Evolutionary conservation across 139 green algal genomes (phyloP).

Genomic region (Pedinophyceae sp.): DNA sequence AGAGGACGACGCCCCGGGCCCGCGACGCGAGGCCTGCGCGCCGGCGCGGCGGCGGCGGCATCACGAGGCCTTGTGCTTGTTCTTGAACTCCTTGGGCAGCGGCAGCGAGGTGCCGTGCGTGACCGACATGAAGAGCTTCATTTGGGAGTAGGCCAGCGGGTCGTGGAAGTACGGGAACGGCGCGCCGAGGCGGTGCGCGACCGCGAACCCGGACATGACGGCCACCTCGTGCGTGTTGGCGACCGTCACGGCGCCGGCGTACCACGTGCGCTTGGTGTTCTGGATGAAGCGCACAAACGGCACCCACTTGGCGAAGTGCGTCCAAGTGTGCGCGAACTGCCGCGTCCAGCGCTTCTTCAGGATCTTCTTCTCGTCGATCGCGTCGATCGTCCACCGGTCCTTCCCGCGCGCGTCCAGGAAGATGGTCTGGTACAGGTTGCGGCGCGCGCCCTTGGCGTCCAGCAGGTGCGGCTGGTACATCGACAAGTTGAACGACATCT

Average conservation of each 20-base stretch:
- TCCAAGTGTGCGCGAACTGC: slow-evolving; percentile 53
- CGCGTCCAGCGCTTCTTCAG: slow-evolving; percentile 32
- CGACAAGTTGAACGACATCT: slow-evolving; percentile 57
- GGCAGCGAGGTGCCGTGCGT: not conserved
- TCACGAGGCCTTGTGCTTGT: no score
- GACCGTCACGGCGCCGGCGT: slow-evolving; percentile 34
- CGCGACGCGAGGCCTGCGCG: no score
- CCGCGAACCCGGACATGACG: slow-evolving; percentile 40
- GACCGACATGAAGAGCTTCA: not conserved
- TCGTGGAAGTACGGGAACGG: slow-evolving; percentile 45
- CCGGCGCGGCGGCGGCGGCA: no score
- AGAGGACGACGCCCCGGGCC: no score
- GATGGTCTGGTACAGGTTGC: slow-evolving; percentile 46
- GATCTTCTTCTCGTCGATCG: slow-evolving; percentile 24
- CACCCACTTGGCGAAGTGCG: slow-evolving; percentile 46
- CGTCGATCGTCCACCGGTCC: slow-evolving; percentile 25
- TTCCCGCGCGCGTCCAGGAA: slow-evolving; percentile 30
- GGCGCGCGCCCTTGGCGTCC: slow-evolving; percentile 8
- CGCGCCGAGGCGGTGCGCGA: slow-evolving; percentile 38
- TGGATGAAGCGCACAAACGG: slow-evolving; percentile 29
- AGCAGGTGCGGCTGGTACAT: slow-evolving; percentile 48
- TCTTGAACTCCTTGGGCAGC: no score
- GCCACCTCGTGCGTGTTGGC: slow-evolving; percentile 55
- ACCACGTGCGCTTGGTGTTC: slow-evolving; percentile 19
- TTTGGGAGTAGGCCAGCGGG: slow-evolving; percentile 17